A percentile compares a stretch with the other conserved stretches of the same genome.
phyloP scores from a whole-genome alignment of 352 stramenopile genomes.

The Phytophthora cactorum region DNA sequence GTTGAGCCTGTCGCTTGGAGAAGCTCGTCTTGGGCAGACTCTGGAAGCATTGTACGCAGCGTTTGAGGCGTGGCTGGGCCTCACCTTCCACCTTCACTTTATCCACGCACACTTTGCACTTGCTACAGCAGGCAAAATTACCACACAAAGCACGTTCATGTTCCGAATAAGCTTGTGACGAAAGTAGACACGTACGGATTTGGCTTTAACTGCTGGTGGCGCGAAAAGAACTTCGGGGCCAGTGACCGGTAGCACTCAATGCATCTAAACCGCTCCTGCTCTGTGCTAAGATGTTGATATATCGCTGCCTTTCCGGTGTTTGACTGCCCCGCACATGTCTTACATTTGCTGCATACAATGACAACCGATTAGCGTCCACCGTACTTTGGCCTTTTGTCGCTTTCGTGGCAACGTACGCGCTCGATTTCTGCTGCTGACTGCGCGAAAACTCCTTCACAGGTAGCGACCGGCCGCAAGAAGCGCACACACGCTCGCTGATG shows the following conservation, averaged over 20 bases:
- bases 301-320: background rate
- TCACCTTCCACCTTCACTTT: slow-evolving; percentile 26
- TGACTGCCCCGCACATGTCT: background rate
- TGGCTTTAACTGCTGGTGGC: slow-evolving; percentile 54
- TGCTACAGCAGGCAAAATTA: slow-evolving; percentile 35
- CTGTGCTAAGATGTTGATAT: background rate
- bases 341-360: slow-evolving; percentile 3
- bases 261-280: slow-evolving; percentile 28
- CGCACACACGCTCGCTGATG: background rate
- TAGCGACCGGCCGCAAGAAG: slow-evolving; percentile 40
- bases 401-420: slow-evolving; percentile 41
- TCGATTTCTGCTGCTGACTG: slow-evolving; percentile 54
- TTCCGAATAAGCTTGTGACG: background rate
- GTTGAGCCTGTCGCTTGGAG: slow-evolving; percentile 75
- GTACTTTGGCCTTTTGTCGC: background rate
- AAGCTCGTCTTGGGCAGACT: slow-evolving; percentile 62
- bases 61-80: slow-evolving; percentile 48
- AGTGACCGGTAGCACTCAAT: slow-evolving; percentile 32
- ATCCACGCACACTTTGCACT: slow-evolving; percentile 65
- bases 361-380: background rate
- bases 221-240: slow-evolving; percentile 42
- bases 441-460: slow-evolving; percentile 43
- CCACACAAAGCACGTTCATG: background rate
- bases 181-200: slow-evolving; percentile 33
- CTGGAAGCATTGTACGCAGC: slow-evolving; percentile 81